A percentile compares a stretch with the other conserved stretches of the same genome.
phyloP scores from a whole-genome alignment of 225 moss, liverwort and hornwort genomes.

The Asterella californica region DNA sequence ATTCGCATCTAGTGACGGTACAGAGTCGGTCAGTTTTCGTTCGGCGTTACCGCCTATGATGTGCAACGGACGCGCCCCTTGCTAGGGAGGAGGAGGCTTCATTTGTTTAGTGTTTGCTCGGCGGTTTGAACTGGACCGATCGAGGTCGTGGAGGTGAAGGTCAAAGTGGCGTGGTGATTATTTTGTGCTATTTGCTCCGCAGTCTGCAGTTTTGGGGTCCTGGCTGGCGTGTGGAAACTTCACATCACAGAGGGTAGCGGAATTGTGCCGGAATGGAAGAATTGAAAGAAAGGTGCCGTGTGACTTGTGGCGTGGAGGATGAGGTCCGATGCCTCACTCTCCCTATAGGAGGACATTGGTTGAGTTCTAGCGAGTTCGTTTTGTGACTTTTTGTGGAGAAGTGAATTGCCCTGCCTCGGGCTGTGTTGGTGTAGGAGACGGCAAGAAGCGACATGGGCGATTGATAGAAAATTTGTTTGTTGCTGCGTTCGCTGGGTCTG shows the following conservation, averaged over 20 bases:
- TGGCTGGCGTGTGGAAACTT: neutral
- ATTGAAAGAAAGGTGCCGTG: conserved; percentile 4
- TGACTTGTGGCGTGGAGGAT: neutral
- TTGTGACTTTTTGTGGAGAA: neutral
- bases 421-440: neutral
- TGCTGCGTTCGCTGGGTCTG: neutral
- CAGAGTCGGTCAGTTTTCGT: neutral
- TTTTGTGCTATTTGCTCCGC: neutral
- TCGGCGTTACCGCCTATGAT: neutral
- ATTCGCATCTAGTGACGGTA: neutral
- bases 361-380: neutral
- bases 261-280: conserved; percentile 9
- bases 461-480: neutral
- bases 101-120: neutral
- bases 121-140: conserved; percentile 17
- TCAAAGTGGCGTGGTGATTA: conserved; percentile 6
- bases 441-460: neutral
- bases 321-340: neutral
- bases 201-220: neutral
- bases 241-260: neutral
- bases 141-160: conserved; percentile 3
- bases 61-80: conserved; percentile 24
- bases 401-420: neutral
- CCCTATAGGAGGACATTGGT: neutral
- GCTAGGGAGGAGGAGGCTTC: neutral